Evolutionary conservation across 176 grass and related monocot species (phyloP).

Genomic region (Puccinellia tenuiflora): DNA sequence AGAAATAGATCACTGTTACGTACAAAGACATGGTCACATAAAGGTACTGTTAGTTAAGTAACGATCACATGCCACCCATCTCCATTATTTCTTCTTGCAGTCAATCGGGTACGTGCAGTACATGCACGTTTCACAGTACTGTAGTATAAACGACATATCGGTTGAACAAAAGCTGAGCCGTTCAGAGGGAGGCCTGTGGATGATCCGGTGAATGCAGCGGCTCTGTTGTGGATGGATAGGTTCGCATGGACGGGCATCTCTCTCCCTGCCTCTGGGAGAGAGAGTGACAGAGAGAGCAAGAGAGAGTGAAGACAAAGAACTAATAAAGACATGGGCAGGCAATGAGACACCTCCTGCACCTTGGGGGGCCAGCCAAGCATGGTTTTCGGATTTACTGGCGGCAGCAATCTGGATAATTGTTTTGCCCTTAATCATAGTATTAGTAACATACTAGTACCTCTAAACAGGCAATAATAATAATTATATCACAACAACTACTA

Average conservation of each 20-base stretch:
- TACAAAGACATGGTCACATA: slow-evolving; percentile 23
- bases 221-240: slow-evolving; percentile 10
- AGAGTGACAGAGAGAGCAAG: not conserved
- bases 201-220: slow-evolving; percentile 24
- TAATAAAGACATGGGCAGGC: slow-evolving; percentile 49
- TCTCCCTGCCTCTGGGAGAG: not conserved
- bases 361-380: slow-evolving; percentile 28
- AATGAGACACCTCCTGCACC: slow-evolving; percentile 30
- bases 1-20: not conserved
- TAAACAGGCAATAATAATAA: not conserved
- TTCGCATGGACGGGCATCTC: slow-evolving; percentile 2
- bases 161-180: slow-evolving; percentile 38
- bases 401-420: slow-evolving; percentile 3
- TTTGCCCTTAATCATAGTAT: slow-evolving; percentile 8
- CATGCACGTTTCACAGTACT: slow-evolving; percentile 28
- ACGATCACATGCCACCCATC: slow-evolving; percentile 26
- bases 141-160: slow-evolving; percentile 34
- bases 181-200: slow-evolving; percentile 7
- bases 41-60: slow-evolving; percentile 24
- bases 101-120: slow-evolving; percentile 15
- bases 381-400: slow-evolving; percentile 26
- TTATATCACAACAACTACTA: not conserved
- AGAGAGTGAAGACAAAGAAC: slow-evolving; percentile 22
- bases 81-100: not conserved
- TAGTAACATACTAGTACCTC: not conserved